Conservation (phyloP, 2,329 filamentous ascomycete genomes). For the Fusarium haematococcum region DNA sequence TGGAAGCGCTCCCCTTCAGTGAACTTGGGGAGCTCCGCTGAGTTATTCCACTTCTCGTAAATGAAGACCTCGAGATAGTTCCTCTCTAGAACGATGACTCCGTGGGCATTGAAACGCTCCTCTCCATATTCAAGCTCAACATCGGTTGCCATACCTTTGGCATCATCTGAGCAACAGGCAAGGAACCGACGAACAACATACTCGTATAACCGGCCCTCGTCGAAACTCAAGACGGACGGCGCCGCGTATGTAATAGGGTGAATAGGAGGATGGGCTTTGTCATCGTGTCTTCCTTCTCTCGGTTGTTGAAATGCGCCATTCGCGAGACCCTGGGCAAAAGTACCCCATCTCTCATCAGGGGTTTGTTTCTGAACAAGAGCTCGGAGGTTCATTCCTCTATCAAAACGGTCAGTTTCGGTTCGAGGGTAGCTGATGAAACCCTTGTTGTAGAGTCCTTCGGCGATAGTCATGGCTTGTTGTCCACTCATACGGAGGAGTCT, state of each 20-base stretch:
- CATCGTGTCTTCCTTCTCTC: conserved; percentile 86
- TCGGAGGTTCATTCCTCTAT: conserved; percentile 86
- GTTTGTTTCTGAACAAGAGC: conserved; percentile 86
- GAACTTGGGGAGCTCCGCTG: conserved; percentile 83
- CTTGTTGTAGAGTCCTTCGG: conserved; percentile 89
- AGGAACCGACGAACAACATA: conserved; percentile 93
- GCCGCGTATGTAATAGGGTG: conserved; percentile 91
- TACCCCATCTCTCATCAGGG: conserved; percentile 80
- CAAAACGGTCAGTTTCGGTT: conserved; percentile 97
- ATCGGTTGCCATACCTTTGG: conserved; percentile 85
- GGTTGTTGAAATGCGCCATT: conserved; percentile 85
- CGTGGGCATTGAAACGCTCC: conserved; percentile 84
- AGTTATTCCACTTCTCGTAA: conserved; percentile 97
- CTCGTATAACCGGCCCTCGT: conserved; percentile 87
- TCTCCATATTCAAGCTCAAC: conserved; percentile 86
- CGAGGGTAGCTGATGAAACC: conserved; percentile 98
- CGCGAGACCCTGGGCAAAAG: conserved; percentile 80
- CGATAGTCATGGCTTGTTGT: conserved; percentile 88
- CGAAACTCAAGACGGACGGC: conserved; percentile 69
- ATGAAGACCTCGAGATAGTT: conserved; percentile 97
- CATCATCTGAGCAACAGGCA: conserved; percentile 95
- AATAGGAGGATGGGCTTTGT: conserved; percentile 97
- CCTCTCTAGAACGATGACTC: conserved; percentile 84
- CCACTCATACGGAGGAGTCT: conserved; percentile 90
- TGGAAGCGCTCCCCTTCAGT: conserved; percentile 84